phyloP scores from a whole-genome alignment of 2,329 filamentous ascomycete species.

The Ophiostoma ulmi region DNA sequence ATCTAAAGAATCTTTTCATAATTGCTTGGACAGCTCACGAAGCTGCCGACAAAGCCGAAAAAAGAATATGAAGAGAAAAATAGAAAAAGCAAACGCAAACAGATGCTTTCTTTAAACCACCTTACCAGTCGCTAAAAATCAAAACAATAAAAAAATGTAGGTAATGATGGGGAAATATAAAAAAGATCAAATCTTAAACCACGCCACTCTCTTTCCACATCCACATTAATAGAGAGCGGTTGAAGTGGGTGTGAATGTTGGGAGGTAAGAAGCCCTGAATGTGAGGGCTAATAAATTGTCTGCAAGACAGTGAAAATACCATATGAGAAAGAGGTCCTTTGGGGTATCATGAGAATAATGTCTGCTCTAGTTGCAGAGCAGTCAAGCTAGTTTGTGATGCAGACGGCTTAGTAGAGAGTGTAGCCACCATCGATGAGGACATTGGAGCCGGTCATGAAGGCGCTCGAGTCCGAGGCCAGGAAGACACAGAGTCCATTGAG shows the following conservation, averaged over 20 bases:
- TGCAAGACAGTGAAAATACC: background rate
- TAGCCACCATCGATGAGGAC: constrained; percentile 67
- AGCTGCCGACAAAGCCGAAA: background rate
- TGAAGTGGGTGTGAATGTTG: background rate
- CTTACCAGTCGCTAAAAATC: constrained; percentile 1
- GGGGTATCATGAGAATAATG: background rate
- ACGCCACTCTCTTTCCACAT: constrained; percentile 12
- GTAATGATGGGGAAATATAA: background rate
- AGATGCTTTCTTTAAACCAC: background rate
- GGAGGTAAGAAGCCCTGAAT: background rate
- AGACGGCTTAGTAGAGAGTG: constrained; percentile 41
- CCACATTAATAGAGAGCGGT: constrained; percentile 7
- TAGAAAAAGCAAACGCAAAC: constrained; percentile 10
- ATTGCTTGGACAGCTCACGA: background rate
- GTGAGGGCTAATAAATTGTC: background rate
- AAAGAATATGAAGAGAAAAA: constrained; percentile 4
- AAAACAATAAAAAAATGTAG: background rate
- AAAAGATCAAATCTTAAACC: background rate
- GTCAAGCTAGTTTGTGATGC: background rate
- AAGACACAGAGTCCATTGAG: constrained; percentile 73
- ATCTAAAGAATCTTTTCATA: background rate
- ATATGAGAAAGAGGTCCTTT: constrained; percentile 15
- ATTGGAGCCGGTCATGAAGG: constrained; percentile 74
- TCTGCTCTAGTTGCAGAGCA: background rate
- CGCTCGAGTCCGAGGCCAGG: constrained; percentile 65